Percentiles rank a stretch among this genome's conserved stretches.
These are phyloP conservation scores for Termitomyces sp. DNA, from an alignment of 768 basidiomycete genomes.

Conservation along the genomic window DNA sequence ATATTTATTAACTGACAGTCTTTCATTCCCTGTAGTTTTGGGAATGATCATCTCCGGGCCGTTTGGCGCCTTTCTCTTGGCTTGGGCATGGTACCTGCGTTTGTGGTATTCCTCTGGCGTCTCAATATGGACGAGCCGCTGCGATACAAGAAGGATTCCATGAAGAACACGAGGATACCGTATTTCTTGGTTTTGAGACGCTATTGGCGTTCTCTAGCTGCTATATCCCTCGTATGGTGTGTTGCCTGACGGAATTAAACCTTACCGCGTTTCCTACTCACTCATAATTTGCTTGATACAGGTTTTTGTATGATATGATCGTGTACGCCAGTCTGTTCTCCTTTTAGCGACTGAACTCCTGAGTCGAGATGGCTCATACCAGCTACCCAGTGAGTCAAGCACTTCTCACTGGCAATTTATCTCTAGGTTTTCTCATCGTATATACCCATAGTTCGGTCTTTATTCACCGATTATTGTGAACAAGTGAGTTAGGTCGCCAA, in stretches of 20 bases:
- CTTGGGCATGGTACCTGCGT: conserved; percentile 75
- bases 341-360: background rate
- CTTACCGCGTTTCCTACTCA: background rate
- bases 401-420: background rate
- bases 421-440: background rate
- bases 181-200: conserved; percentile 72
- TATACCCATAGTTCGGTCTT: conserved; percentile 60
- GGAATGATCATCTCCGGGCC: conserved; percentile 71
- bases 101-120: conserved; percentile 81
- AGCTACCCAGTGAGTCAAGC: conserved; percentile 57
- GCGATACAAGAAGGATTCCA: conserved; percentile 70
- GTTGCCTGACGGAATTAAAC: conserved; percentile 11
- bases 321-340: conserved; percentile 35
- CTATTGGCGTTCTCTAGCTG: conserved; percentile 71
- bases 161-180: conserved; percentile 71
- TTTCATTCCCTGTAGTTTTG: conserved; percentile 50
- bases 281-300: conserved; percentile 9
- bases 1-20: background rate
- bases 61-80: conserved; percentile 88
- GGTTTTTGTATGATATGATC: conserved; percentile 82
- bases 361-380: background rate
- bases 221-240: conserved; percentile 74
- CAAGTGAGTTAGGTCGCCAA: conserved; percentile 33
- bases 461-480: conserved; percentile 75
- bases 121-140: conserved; percentile 77